These are phyloP conservation scores for Thuidium tamariscinum DNA, from an alignment of 225 moss, liverwort and hornwort species.

Conservation along the genomic window DNA sequence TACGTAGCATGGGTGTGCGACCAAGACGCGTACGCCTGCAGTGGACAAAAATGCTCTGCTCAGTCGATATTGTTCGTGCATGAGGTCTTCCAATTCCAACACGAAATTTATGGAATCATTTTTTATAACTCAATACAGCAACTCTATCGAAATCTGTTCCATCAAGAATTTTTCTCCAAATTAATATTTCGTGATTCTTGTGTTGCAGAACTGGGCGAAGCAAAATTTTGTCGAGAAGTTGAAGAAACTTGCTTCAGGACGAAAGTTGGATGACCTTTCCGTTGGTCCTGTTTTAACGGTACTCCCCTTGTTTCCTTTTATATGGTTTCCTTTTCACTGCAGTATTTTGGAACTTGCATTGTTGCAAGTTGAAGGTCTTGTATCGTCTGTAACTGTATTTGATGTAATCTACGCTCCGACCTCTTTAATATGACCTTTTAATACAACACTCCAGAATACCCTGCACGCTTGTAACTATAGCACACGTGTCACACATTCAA, in stretches of 20 bases:
- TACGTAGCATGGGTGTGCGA: slow-evolving; percentile 96
- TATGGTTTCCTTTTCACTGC: not conserved
- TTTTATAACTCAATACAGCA: not conserved
- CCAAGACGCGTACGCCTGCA: slow-evolving; percentile 98
- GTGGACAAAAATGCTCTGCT: slow-evolving; percentile 98
- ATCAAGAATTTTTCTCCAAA: not conserved
- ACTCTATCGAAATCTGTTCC: not conserved
- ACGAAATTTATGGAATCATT: not conserved
- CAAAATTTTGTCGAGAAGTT: slow-evolving; percentile 63
- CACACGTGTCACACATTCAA: not conserved
- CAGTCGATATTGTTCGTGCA: slow-evolving; percentile 96
- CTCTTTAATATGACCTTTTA: not conserved
- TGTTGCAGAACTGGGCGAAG: slow-evolving; percentile 70
- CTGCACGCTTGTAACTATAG: not conserved
- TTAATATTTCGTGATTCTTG: not conserved
- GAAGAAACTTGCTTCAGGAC: slow-evolving; percentile 54
- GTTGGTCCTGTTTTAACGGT: slow-evolving; percentile 94
- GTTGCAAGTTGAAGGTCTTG: not conserved
- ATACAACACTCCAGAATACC: not conserved
- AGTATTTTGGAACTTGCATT: not conserved
- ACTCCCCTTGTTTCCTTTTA: not conserved
- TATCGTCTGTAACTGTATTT: not conserved
- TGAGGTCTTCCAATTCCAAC: slow-evolving; percentile 41
- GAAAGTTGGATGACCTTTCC: slow-evolving; percentile 86
- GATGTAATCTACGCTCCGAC: not conserved